Conservation (phyloP, 768 basidiomycete genomes). For the Lactifluus hygrophoroides region DNA sequence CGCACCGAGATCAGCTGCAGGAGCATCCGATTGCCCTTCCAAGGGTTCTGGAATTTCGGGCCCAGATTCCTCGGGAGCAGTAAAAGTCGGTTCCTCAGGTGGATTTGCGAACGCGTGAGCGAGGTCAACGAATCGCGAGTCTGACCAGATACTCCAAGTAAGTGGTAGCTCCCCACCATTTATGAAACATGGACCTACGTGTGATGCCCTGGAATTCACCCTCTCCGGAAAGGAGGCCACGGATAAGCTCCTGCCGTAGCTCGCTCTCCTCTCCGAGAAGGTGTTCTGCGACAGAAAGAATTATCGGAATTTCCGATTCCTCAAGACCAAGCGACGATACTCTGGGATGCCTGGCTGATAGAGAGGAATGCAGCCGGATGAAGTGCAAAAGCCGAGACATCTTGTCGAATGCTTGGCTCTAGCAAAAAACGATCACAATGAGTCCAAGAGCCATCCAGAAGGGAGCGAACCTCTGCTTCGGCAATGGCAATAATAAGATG, state of each 20-base stretch:
- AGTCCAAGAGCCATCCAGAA: background rate
- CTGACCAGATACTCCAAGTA: conserved; percentile 30
- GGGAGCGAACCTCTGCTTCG: conserved; percentile 44
- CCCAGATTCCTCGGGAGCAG: background rate
- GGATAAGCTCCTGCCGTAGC: conserved; percentile 41
- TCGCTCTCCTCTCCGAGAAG: conserved; percentile 51
- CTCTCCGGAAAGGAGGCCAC: conserved; percentile 46
- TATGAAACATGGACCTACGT: conserved; percentile 38
- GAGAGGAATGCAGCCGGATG: conserved; percentile 46
- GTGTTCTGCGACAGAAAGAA: conserved; percentile 44
- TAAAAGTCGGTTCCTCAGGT: conserved; percentile 19
- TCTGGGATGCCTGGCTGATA: conserved; percentile 39
- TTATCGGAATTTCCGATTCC: conserved; percentile 44
- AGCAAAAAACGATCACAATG: conserved; percentile 1
- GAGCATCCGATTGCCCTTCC: conserved; percentile 3
- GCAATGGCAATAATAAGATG: conserved; percentile 49
- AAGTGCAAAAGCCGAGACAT: conserved; percentile 47
- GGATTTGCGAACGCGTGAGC: conserved; percentile 45
- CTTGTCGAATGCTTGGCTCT: conserved; percentile 40
- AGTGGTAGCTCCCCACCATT: conserved; percentile 1
- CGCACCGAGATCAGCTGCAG: conserved; percentile 32
- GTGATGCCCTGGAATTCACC: conserved; percentile 55
- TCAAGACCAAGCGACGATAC: conserved; percentile 36
- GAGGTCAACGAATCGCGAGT: conserved; percentile 52
- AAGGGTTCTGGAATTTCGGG: conserved; percentile 6